Base-by-base conservation (phyloP, 2,329 filamentous ascomycete species). In the Emmonsiellopsis sp. region DNA sequence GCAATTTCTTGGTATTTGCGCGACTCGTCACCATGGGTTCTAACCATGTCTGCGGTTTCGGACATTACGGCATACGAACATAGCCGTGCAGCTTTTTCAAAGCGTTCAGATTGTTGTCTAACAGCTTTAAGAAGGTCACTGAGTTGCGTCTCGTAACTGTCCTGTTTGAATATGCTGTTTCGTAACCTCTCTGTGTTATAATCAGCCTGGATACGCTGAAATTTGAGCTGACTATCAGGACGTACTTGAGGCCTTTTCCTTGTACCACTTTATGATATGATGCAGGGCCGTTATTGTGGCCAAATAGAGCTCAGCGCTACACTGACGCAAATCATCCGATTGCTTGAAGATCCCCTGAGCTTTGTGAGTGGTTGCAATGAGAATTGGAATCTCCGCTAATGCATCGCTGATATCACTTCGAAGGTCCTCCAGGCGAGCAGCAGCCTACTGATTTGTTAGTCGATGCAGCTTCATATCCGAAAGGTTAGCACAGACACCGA, bases 201-300 rank as follows among this genome's bases (percentile, higher is more conserved):
- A 34, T 48, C 13, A 48, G 32, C n/a, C 45, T 38, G 32, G 10
- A n/a, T n/a, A 16, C 6, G 10, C 5, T 5, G 10, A 31, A 26
- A 34, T 30, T 38, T 10, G 10, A n/a, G 15, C 5, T 31, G 9
- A 9, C 26, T 37, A 7, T 48, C 32, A 38, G 9, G 10, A 38
- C 32, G 8, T 38, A 48, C 45, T 48, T 11, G 20, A 38, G 7
- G 45, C 45, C 6, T 48, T 48, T 48, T 48, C 45, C 32, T 13
- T 48, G 16, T 48, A 48, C 45, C 45, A 48, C 5, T 7, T 16
- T 5, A 48, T 31, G 20, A 48, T 48, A 15, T 35, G 45, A 13
- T 48, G 45, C 37, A 48, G 7, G 32, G 45, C 45, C 10, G 45
- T 34, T 38, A 48, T 48, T 48, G 45, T 48, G 26, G 45, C 45